These are phyloP conservation scores for Diutina neorugosa DNA, from an alignment of 1,139 yeast species.

Conservation along the genomic window DNA sequence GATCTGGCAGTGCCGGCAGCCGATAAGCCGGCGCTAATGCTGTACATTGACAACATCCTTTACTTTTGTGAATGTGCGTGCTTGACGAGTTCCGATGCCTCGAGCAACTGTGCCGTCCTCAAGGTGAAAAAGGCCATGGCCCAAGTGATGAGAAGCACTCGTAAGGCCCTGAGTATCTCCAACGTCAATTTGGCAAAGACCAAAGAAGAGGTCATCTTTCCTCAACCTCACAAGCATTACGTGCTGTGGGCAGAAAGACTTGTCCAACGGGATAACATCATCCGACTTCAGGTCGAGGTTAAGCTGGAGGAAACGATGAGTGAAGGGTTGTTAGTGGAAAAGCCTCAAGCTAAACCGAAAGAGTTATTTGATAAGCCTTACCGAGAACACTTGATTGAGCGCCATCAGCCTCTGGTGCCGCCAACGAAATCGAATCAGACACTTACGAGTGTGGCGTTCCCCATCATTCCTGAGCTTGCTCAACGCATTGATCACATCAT, in stretches of 20 bases:
- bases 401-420: not conserved
- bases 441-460: not conserved
- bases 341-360: not conserved
- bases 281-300: conserved; percentile 8
- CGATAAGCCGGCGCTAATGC: conserved; percentile 42
- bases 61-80: conserved; percentile 58
- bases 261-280: conserved; percentile 17
- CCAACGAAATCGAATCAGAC: not conserved
- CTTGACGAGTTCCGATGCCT: conserved; percentile 19
- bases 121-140: conserved; percentile 54
- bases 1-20: conserved; percentile 32
- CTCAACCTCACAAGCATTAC: conserved; percentile 20
- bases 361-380: not conserved
- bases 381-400: conserved; percentile 6
- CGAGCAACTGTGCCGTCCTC: conserved; percentile 34
- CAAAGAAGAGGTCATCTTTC: conserved; percentile 27
- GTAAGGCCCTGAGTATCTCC: conserved; percentile 37
- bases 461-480: not conserved
- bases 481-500: not conserved
- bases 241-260: conserved; percentile 30
- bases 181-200: conserved; percentile 25
- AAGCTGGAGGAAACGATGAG: conserved; percentile 13
- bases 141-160: conserved; percentile 42
- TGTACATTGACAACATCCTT: conserved; percentile 49
- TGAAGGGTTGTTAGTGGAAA: conserved; percentile 8